Evolutionary conservation across 78 protist species (phyloP), one percentile per base, ranked within the genome.

Genomic region (Mastigamoeba balamuthi): DNA sequence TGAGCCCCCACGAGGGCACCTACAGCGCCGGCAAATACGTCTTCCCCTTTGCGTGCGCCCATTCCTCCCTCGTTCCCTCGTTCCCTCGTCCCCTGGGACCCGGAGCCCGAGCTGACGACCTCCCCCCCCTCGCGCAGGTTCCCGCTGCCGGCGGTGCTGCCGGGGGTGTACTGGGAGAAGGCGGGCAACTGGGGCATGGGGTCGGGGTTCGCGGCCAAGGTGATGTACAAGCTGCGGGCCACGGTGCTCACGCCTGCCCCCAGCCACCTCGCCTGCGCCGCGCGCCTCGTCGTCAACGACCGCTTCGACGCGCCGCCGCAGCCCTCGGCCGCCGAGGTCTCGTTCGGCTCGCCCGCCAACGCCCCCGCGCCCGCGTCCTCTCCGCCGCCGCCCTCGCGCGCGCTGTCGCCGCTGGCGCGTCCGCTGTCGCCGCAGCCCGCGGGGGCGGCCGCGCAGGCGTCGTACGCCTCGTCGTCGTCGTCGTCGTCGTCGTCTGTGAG

Each of bases 131-230:
- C 74, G n/a, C n/a, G n/a, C n/a, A n/a, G n/a, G 39, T 82, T 74
- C 72, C 87, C 72, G 38, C 66, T 82, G 42, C 87, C 87, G 66
- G 40, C 76, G 30, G 70, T 58, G 25, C 48, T 82, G 36, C 87
- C 87, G 44, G 87, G 87, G 23, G 77, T 80, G 48, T 82, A 74
- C 40, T 68, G 87, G 29, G 76, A 82, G 30, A 74, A 74, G n/a
- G n/a, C n/a, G 2, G 87, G 80, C n/a, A 72, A 82, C 25, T 74
- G 72, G 37, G 66, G 10, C 8, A 30, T 10, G 38, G 80, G 76
- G n/a, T n/a, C n/a, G 25, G 64, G 40, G n/a, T 75, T 70, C n/a
- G n/a, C 52, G 5, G 78, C 76, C 7, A 82, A 74, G 39, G 72
- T 82, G 6, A 28, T 74, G 30, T 82, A 82, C 68, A 82, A 82